Conservation (phyloP, 2,329 filamentous ascomycete genomes). For the Blastomyces silverae region DNA sequence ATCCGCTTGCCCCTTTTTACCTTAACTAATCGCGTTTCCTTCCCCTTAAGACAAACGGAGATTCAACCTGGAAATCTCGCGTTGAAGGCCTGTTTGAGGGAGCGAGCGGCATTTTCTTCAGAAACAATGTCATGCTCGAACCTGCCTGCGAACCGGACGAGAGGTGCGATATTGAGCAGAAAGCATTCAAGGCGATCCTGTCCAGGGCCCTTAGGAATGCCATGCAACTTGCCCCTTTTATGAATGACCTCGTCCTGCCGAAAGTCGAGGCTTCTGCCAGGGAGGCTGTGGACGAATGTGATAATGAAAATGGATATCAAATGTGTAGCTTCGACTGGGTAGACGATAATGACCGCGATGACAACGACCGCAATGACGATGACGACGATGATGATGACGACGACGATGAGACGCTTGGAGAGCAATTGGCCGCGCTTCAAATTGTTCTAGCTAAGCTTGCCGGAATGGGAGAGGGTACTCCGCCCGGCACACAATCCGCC, state of each 20-base stretch:
- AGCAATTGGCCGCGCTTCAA: slow-evolving; percentile 7
- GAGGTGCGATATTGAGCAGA: slow-evolving; percentile 64
- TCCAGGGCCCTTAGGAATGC: slow-evolving; percentile 58
- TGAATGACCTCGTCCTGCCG: slow-evolving; percentile 46
- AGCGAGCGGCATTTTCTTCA: slow-evolving; percentile 52
- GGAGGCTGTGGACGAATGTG: slow-evolving; percentile 43
- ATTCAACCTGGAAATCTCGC: slow-evolving; percentile 33
- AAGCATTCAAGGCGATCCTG: slow-evolving; percentile 69
- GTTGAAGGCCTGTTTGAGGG: slow-evolving; percentile 53
- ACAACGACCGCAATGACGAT: not conserved
- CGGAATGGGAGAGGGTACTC: not conserved
- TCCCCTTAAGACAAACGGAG: slow-evolving; percentile 21
- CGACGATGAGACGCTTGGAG: slow-evolving; percentile 4
- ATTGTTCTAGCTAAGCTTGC: slow-evolving; percentile 13
- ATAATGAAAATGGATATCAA: slow-evolving; percentile 1
- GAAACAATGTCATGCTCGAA: slow-evolving; percentile 56
- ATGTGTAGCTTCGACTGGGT: slow-evolving; percentile 9
- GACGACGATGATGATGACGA: not conserved
- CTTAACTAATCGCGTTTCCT: not conserved
- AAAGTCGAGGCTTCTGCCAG: slow-evolving; percentile 48
- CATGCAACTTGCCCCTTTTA: slow-evolving; percentile 51
- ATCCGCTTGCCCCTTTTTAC: slow-evolving; percentile 5
- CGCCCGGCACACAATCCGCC: not conserved
- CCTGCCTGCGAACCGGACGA: slow-evolving; percentile 56
- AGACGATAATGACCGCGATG: not conserved